Base-by-base conservation (phyloP, 345 rosid genomes). In the Populus euphratica region DNA sequence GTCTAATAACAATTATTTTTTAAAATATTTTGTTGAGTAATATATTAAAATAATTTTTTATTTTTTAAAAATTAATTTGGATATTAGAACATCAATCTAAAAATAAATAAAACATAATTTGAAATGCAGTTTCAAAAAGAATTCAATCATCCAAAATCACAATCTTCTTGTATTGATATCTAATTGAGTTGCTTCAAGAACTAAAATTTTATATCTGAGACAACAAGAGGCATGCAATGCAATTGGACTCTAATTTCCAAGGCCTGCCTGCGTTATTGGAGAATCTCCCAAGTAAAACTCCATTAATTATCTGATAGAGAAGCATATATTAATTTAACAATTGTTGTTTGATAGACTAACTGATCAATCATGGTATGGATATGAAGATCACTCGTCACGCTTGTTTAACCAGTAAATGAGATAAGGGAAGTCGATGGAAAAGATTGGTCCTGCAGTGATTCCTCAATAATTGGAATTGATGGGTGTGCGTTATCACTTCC, bases 1-100 rank as follows among this genome's bases (percentile, higher is more conserved):
- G 0, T 0, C 0, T 33, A 0, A 0, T 0, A 33, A 4, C 0
- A 0, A 33, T 33, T 33, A 0, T 33, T 33, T 33, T 4, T 33
- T 3, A 33, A 33, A 33, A 33, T 4, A 33, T 4, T 4, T 33
- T 33, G 4, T 33, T 33, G 4, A 0, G 0, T 33, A 33, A 33
- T 33, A 4, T 33, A 33, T 33, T 33, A 33, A 33, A 33, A 33
- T 4, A 33, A 0, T 33, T 33, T 33, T 33, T 33, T 33, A 4
- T 33, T 33, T 33, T 33, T 33, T 4, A 4, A 33, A 33, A 33
- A 33, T 27, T 27, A 27, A 27, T 27, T 27, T 27, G 0, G 29
- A 27, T 27, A 27, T 1, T 1, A 1, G 0, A 27, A 27, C 29
- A 27, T 27, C 1, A 27, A 27, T 27, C 1, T 27, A 27, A 27